phyloP scores from a whole-genome alignment of 495 filamentous ascomycete species.

The Aspergillus biplanus region DNA sequence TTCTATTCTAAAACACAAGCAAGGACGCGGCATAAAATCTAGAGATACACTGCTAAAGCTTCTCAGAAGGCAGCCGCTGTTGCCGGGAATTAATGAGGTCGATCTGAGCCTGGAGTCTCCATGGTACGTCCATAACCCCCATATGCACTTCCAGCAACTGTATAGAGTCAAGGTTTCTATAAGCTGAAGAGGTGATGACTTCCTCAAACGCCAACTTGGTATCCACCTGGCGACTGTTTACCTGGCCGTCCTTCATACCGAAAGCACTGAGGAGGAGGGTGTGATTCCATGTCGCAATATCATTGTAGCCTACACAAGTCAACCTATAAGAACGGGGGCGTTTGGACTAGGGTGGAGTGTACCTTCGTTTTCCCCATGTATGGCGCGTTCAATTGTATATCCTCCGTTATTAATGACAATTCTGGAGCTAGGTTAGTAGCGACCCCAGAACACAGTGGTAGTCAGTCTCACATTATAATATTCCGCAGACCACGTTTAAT shows the following conservation, averaged over 20 bases:
- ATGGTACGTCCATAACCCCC: slow-evolving; percentile 48
- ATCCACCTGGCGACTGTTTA: slow-evolving; percentile 33
- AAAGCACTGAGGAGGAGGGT: slow-evolving; percentile 45
- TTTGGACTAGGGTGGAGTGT: neutral
- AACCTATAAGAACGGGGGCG: no score
- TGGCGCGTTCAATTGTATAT: slow-evolving; percentile 75
- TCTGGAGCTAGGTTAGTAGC: neutral
- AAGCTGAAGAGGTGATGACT: slow-evolving; percentile 34
- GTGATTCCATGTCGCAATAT: slow-evolving; percentile 70
- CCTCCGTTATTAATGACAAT: slow-evolving; percentile 68
- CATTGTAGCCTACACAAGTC: slow-evolving; percentile 60
- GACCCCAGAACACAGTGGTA: neutral
- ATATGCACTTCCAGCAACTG: slow-evolving; percentile 51
- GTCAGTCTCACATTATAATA: slow-evolving; percentile 67
- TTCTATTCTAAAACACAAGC: no score
- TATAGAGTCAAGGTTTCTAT: slow-evolving; percentile 44
- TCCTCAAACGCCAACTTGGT: slow-evolving; percentile 44
- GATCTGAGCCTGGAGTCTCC: slow-evolving; percentile 18
- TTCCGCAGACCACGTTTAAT: slow-evolving; percentile 63
- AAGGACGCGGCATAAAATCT: no score
- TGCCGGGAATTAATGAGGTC: slow-evolving; percentile 6
- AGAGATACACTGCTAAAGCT: no score
- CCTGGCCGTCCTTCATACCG: slow-evolving; percentile 36
- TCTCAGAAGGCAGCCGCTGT: no score
- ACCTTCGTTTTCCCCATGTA: slow-evolving; percentile 68